Evolutionary conservation across 75 land plant species (phyloP).

Genomic region (Selaginella tamariscina): DNA sequence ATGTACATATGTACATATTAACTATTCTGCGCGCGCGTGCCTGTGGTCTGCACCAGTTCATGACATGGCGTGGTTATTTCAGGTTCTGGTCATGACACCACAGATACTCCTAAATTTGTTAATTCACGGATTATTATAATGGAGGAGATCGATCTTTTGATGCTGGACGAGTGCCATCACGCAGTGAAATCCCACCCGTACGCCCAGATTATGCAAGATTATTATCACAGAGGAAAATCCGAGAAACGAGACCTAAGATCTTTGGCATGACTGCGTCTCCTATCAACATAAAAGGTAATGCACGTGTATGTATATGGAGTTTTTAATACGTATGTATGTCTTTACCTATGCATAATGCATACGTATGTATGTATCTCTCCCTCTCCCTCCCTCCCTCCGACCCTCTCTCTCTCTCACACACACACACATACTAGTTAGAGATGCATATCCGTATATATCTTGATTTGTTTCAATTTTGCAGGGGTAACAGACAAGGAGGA

Average conservation of each 20-base stretch:
- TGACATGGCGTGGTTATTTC: constrained; percentile 19
- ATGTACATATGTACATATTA: too few species aligned
- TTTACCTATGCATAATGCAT: neutral
- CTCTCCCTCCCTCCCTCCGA: too few species aligned
- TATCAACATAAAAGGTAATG: constrained; percentile 86
- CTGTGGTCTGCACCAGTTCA: neutral
- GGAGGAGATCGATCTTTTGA: constrained; percentile 82
- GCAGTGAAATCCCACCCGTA: constrained; percentile 99
- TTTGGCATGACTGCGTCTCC: constrained; percentile 99
- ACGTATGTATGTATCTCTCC: too few species aligned
- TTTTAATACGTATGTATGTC: neutral
- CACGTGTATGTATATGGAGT: too few species aligned
- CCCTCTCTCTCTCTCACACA: too few species aligned
- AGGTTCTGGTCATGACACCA: constrained; percentile 99
- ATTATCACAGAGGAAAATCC: constrained; percentile 83
- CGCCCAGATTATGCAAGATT: constrained; percentile 97
- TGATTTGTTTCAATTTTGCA: constrained; percentile 19
- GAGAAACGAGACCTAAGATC: constrained; percentile 80
- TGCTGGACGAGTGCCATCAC: constrained; percentile 99
- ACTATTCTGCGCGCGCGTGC: neutral
- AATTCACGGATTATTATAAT: constrained; percentile 89
- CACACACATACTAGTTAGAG: too few species aligned
- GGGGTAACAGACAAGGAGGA: constrained; percentile 98
- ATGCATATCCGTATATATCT: neutral
- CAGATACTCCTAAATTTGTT: constrained; percentile 95